These are phyloP conservation scores for Herpomyces periplanetae DNA, from an alignment of 2,329 filamentous ascomycete species.

Conservation along the genomic window DNA sequence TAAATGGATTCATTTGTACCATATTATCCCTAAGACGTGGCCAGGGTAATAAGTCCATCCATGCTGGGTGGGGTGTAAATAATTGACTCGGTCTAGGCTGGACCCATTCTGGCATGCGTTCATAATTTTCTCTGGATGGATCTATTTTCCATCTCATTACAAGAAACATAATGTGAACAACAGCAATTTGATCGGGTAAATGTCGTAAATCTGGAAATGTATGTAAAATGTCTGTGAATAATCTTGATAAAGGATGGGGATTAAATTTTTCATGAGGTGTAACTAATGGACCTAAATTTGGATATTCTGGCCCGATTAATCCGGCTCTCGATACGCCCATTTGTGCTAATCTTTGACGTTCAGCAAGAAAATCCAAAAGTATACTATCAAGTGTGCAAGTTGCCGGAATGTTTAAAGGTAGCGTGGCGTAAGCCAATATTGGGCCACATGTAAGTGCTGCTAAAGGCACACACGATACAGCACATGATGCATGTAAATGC, in stretches of 20 bases:
- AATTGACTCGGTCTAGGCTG: slow-evolving; percentile 24
- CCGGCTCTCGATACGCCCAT: slow-evolving; percentile 22
- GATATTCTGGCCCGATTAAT: slow-evolving; percentile 35
- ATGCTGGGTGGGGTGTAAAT: slow-evolving; percentile 26
- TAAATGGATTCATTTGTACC: slow-evolving; percentile 13
- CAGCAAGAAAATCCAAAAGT: slow-evolving; percentile 36
- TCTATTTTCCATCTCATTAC: slow-evolving; percentile 45
- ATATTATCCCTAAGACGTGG: slow-evolving; percentile 31
- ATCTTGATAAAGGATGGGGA: slow-evolving; percentile 37
- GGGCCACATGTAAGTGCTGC: too few species aligned
- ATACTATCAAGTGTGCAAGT: slow-evolving; percentile 41
- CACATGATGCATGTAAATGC: too few species aligned
- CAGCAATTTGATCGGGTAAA: slow-evolving; percentile 45
- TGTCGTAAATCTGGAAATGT: slow-evolving; percentile 41
- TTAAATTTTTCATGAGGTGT: slow-evolving; percentile 21
- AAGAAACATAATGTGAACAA: slow-evolving; percentile 54
- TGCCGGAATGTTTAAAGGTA: slow-evolving; percentile 16
- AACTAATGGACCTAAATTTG: slow-evolving; percentile 34
- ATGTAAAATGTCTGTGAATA: slow-evolving; percentile 46
- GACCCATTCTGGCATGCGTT: slow-evolving; percentile 31
- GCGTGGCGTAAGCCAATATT: slow-evolving; percentile 6
- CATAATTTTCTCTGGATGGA: slow-evolving; percentile 38
- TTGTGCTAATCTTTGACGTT: slow-evolving; percentile 21
- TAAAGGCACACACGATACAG: too few species aligned
- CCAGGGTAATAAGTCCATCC: slow-evolving; percentile 50